phyloP scores from a whole-genome alignment of 164 flowering plant genomes.

The Chimonanthus salicifolius region DNA sequence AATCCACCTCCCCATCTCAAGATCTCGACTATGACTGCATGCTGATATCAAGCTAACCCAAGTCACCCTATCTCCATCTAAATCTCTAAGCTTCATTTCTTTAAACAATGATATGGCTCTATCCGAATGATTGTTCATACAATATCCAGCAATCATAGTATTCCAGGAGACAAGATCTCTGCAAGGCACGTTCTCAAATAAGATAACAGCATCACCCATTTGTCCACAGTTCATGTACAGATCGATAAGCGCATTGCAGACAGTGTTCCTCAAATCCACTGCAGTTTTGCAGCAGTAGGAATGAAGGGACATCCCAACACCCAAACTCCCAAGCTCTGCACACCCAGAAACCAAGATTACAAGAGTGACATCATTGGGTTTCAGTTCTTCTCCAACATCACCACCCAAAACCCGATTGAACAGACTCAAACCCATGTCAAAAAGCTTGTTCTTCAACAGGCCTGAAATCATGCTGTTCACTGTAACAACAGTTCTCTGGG shows the following conservation, averaged over 20 bases:
- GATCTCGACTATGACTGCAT: no score
- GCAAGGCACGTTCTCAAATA: slow-evolving; percentile 17
- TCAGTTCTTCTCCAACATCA: slow-evolving; percentile 13
- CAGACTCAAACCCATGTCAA: slow-evolving; percentile 18
- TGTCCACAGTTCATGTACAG: slow-evolving; percentile 21
- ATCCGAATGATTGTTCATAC: slow-evolving; percentile 14
- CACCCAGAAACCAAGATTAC: slow-evolving; percentile 30
- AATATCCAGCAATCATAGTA: slow-evolving; percentile 23
- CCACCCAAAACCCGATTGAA: slow-evolving; percentile 20
- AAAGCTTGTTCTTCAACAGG: slow-evolving; percentile 17
- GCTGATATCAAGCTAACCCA: not conserved
- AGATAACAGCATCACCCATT: slow-evolving; percentile 15
- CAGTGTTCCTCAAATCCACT: slow-evolving; percentile 3
- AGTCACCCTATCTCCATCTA: slow-evolving; percentile 21
- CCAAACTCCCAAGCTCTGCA: slow-evolving; percentile 12
- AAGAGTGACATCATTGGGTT: slow-evolving; percentile 21
- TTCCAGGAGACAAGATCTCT: slow-evolving; percentile 32
- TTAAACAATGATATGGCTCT: slow-evolving; percentile 24
- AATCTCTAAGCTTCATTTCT: slow-evolving; percentile 18
- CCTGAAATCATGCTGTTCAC: slow-evolving; percentile 28
- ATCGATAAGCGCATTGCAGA: slow-evolving; percentile 22
- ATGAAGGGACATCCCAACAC: slow-evolving; percentile 22
- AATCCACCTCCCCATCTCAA: not conserved
- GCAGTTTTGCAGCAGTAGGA: slow-evolving; percentile 17
- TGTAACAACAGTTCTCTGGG: slow-evolving; percentile 20